Conservation (phyloP, 2,329 filamentous ascomycete species). For the Exserohilum rostratum region DNA sequence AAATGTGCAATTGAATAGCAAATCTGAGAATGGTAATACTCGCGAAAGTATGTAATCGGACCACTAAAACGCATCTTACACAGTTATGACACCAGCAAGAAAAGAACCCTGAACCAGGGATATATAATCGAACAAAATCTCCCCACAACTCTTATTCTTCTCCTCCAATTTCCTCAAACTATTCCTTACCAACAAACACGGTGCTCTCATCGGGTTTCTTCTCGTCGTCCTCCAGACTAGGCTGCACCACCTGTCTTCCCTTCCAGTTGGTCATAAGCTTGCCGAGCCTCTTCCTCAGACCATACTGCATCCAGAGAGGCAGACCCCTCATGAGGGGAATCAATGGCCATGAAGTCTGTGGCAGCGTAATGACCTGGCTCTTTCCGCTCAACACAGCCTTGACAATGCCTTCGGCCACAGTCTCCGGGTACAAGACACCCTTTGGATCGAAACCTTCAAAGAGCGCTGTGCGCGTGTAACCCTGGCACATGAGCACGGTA, state of each 20-base stretch:
- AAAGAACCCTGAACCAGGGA: neutral
- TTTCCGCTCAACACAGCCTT: conserved; percentile 63
- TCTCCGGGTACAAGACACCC: conserved; percentile 61
- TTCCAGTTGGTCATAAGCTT: conserved; percentile 45
- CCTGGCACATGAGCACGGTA: conserved; percentile 70
- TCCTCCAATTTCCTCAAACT: neutral
- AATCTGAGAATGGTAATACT: too few species aligned
- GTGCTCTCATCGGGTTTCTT: conserved; percentile 35
- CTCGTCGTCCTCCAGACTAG: conserved; percentile 26
- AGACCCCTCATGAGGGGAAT: conserved; percentile 53
- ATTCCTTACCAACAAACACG: conserved; percentile 31
- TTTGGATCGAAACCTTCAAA: conserved; percentile 63
- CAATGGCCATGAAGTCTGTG: conserved; percentile 49
- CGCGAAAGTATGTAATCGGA: too few species aligned
- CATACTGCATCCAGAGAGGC: conserved; percentile 68
- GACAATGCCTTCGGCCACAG: conserved; percentile 68
- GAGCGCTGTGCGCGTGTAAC: conserved; percentile 66
- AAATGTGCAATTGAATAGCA: too few species aligned
- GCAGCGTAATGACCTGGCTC: conserved; percentile 64
- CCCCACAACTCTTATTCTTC: neutral
- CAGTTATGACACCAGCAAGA: too few species aligned
- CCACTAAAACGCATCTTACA: too few species aligned
- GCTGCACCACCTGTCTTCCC: conserved; percentile 48
- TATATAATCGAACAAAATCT: neutral
- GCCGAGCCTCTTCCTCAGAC: conserved; percentile 53